Evolutionary conservation across 495 filamentous ascomycete species (phyloP), one percentile per base, ranked within the genome.

Genomic region (Podospora australis): DNA sequence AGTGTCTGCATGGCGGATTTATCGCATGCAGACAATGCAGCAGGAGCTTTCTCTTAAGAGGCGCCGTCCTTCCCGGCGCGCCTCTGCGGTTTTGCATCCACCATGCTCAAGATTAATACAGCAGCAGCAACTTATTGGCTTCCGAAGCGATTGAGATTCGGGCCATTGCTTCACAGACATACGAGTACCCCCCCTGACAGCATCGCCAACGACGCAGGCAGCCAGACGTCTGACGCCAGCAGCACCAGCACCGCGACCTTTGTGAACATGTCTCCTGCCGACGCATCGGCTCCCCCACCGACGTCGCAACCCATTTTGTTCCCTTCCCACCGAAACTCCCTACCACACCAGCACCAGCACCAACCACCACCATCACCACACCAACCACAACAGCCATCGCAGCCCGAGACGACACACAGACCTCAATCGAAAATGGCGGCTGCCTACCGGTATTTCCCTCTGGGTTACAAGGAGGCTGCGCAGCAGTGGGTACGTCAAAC

Each of bases 401-500:
- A 47, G 32, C 14, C 32, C 32, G 32, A 36, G n/a, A 16, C 14
- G 19, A 17, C 32, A 36, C n/a, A 36, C 32, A 8, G n/a, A n/a
- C 20, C 46, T 1, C 29, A 40, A 26, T 35, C 45, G 40, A 20
- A 24, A 24, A 38, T 29, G 35, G 32, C 28, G 22, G 30, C 24
- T 20, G 42, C 36, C 16, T 82, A n/a, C n/a, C n/a, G n/a, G n/a
- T n/a, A 77, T 63, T 96, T 97, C 56, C 88, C 3, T n/a, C 68
- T 98, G 19, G 84, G 89, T 20, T 95, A 94, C 69, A 89, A 89
- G 56, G 91, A 95, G 43, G 91, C 86, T 10, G 86, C 92, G 48
- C 79, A 71, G 44, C 94, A 98, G 77, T 98, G 92, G 91, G 88
- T 90, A 70, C 22, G 82, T 72, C n/a, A n/a, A n/a, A n/a, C n/a